Conservation (phyloP, 1,139 yeast genomes). For the Diutina scorzettiae region DNA sequence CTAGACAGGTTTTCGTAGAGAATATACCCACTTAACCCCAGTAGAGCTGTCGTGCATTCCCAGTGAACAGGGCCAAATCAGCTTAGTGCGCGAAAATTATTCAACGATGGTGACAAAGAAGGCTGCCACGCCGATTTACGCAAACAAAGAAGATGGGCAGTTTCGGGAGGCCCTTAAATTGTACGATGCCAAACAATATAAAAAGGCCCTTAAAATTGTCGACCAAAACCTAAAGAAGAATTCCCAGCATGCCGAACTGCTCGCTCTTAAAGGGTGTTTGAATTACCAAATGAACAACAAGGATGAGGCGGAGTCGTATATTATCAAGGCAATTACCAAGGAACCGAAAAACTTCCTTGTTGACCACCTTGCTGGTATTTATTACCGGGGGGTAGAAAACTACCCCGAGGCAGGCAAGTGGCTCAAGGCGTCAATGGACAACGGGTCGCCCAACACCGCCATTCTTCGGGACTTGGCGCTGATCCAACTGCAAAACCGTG, state of each 20-base stretch:
- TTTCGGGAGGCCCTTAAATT: slow-evolving; percentile 75
- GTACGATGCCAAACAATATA: slow-evolving; percentile 79
- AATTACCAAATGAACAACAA: slow-evolving; percentile 40
- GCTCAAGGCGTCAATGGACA: slow-evolving; percentile 65
- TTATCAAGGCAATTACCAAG: slow-evolving; percentile 48
- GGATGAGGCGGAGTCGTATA: slow-evolving; percentile 53
- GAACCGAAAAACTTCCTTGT: slow-evolving; percentile 54
- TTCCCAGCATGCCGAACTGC: slow-evolving; percentile 65
- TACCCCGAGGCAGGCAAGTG: slow-evolving; percentile 73
- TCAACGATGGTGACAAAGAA: not conserved
- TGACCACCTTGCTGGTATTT: slow-evolving; percentile 79
- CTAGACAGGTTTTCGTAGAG: no score
- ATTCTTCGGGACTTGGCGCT: slow-evolving; percentile 74
- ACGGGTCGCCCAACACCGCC: slow-evolving; percentile 70
- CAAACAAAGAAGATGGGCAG: slow-evolving; percentile 49
- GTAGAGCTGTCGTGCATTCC: no score
- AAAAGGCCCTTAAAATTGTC: slow-evolving; percentile 66
- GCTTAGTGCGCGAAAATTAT: no score
- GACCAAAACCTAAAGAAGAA: slow-evolving; percentile 72
- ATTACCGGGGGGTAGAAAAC: slow-evolving; percentile 57
- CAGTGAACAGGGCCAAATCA: no score
- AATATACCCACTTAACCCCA: no score
- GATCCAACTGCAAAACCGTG: slow-evolving; percentile 71
- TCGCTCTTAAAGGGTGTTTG: slow-evolving; percentile 76
- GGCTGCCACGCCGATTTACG: slow-evolving; percentile 20